Conservation (phyloP, 139 green algal genomes). For the Picochlorum sp. region DNA sequence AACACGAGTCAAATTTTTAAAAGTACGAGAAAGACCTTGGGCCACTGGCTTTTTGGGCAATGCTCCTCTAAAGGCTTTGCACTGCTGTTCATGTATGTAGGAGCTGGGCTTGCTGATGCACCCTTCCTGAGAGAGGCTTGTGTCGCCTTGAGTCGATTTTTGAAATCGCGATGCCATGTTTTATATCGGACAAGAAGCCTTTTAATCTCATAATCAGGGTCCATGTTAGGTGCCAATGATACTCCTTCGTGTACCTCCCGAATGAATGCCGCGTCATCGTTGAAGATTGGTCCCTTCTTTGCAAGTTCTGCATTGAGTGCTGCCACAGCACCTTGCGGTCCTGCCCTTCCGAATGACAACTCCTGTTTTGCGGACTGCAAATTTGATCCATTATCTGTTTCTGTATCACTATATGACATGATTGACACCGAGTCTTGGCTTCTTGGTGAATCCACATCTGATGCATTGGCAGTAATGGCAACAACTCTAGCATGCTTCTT, state of each 20-base stretch:
- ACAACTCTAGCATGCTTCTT: not conserved
- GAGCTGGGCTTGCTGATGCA: not conserved
- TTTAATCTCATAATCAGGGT: conserved; percentile 39
- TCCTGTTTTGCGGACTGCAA: not conserved
- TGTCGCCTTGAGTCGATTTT: conserved; percentile 13
- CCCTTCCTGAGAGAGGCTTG: not conserved
- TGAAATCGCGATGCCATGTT: conserved; percentile 49
- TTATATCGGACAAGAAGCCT: conserved; percentile 46
- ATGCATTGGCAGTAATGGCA: not conserved
- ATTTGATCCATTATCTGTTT: not conserved
- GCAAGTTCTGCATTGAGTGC: conserved; percentile 19
- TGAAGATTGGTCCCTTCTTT: conserved; percentile 19
- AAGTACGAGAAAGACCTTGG: too few species aligned
- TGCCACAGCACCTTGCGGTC: conserved; percentile 4
- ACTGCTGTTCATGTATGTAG: not conserved
- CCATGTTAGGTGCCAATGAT: conserved; percentile 38
- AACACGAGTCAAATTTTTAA: too few species aligned
- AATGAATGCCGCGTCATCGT: conserved; percentile 48
- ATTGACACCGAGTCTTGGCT: conserved; percentile 6
- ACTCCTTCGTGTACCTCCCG: conserved; percentile 34
- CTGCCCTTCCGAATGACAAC: not conserved
- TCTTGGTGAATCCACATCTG: not conserved
- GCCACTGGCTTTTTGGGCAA: not conserved
- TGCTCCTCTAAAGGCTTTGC: not conserved
- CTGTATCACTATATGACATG: conserved; percentile 10